Conservation (phyloP, 2,329 filamentous ascomycete genomes). For the Tolypocladium sp. region DNA sequence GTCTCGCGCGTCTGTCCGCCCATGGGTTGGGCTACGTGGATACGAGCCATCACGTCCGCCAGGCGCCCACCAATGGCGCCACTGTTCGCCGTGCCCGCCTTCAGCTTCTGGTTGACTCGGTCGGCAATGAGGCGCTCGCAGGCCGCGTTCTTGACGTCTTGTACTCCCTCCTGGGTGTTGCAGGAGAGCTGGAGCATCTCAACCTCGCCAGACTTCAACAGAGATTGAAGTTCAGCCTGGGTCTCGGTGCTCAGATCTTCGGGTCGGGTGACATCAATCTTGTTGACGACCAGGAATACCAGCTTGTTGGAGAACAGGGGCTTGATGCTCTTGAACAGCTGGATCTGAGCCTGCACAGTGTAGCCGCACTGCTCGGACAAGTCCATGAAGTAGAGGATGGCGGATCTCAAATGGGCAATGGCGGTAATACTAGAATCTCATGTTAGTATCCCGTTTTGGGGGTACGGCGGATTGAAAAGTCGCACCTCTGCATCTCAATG, state of each 20-base stretch:
- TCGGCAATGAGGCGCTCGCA: conserved; percentile 91
- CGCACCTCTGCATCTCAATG: conserved; percentile 80
- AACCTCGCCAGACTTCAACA: conserved; percentile 81
- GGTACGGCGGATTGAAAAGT: neutral
- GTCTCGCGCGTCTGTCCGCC: conserved; percentile 69
- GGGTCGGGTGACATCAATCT: conserved; percentile 84
- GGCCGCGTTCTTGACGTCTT: conserved; percentile 87
- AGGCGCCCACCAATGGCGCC: conserved; percentile 73
- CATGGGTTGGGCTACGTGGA: conserved; percentile 93
- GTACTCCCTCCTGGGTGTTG: conserved; percentile 89
- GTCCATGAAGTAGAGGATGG: conserved; percentile 98
- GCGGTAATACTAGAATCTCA: conserved; percentile 65
- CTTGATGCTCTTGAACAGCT: conserved; percentile 93
- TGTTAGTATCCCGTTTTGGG: neutral
- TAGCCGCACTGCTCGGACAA: conserved; percentile 95
- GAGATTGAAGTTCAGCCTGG: conserved; percentile 66
- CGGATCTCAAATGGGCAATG: conserved; percentile 90
- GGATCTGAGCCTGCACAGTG: conserved; percentile 83
- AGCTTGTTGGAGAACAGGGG: conserved; percentile 96
- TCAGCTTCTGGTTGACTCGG: conserved; percentile 90
- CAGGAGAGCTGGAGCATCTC: conserved; percentile 91
- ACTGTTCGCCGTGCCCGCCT: conserved; percentile 72
- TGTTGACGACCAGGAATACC: conserved; percentile 95
- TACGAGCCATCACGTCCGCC: conserved; percentile 83
- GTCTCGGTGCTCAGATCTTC: conserved; percentile 77